These are phyloP conservation scores for Ceratobasidium sp. DNA, from an alignment of 1,284 basidiomycete species.

Conservation along the genomic window DNA sequence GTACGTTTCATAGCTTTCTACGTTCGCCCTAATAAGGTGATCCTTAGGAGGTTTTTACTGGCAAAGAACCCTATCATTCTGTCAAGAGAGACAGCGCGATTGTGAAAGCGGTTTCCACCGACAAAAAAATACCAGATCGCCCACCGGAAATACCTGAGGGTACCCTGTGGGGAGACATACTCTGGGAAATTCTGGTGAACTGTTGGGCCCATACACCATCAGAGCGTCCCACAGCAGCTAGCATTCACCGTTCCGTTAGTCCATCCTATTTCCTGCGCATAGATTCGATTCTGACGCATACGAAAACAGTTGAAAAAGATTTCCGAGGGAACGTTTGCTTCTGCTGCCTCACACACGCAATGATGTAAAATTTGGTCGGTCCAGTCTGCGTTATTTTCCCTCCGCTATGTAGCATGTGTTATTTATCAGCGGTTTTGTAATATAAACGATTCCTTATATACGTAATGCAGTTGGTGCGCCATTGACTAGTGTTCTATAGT, in stretches of 20 bases:
- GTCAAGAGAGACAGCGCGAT: neutral
- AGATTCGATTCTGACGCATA: neutral
- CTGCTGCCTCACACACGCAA: neutral
- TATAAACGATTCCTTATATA: too few species aligned
- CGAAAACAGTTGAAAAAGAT: neutral
- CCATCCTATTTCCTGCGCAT: neutral
- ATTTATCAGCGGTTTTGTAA: too few species aligned
- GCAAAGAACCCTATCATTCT: neutral
- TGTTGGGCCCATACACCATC: constrained; percentile 4
- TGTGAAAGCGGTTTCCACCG: neutral
- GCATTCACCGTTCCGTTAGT: neutral
- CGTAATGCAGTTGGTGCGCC: too few species aligned
- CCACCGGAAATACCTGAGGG: constrained; percentile 6
- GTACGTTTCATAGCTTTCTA: too few species aligned
- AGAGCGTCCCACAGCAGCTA: neutral
- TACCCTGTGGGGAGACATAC: neutral
- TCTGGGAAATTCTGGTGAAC: neutral
- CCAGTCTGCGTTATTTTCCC: too few species aligned
- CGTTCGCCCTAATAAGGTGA: too few species aligned
- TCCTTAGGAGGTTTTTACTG: neutral
- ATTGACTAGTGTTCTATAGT: too few species aligned
- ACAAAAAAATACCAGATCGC: neutral
- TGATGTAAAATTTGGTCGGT: too few species aligned
- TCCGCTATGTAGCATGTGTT: too few species aligned
- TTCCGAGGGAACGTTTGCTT: neutral